A percentile compares a stretch with the other conserved stretches of the same genome.
phyloP scores from a whole-genome alignment of 2,329 filamentous ascomycete species.

The Diaporthe sp. region DNA sequence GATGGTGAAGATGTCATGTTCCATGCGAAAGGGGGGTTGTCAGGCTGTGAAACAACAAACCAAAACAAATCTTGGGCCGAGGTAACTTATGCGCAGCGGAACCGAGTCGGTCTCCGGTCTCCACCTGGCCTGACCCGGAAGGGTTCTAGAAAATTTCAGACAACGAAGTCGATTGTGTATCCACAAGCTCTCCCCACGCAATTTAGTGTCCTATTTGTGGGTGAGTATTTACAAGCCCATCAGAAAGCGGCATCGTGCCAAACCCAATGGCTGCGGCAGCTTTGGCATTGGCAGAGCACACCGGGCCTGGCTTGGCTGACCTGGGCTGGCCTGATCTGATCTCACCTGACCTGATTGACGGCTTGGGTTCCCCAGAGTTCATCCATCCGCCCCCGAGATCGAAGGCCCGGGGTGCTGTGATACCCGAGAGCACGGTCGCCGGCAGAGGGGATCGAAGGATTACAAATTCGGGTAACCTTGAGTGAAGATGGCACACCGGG shows the following conservation, averaged over 20 bases:
- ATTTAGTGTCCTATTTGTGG: neutral
- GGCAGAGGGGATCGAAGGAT: neutral
- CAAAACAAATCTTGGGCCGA: neutral
- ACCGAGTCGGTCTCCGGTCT: slow-evolving; percentile 3
- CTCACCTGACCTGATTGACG: slow-evolving; percentile 15
- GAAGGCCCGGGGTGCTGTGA: slow-evolving; percentile 9
- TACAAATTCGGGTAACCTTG: slow-evolving; percentile 23
- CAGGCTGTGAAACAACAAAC: neutral
- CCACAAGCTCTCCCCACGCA: neutral
- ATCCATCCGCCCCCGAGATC: slow-evolving; percentile 7
- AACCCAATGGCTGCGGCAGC: neutral
- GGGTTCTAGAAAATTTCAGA: slow-evolving; percentile 20
- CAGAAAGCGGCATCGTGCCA: neutral
- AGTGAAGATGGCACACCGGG: neutral
- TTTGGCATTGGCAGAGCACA: neutral
- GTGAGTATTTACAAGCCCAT: neutral
- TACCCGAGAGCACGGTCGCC: slow-evolving; percentile 21
- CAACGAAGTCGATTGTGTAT: neutral
- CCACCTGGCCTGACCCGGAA: slow-evolving; percentile 13
- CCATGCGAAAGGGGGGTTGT: neutral
- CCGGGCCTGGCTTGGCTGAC: neutral
- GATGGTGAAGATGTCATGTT: neutral
- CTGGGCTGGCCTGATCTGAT: neutral
- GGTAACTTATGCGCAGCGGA: neutral
- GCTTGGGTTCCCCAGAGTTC: slow-evolving; percentile 1